These are phyloP conservation scores for Kwoniella dendrophila DNA, from an alignment of 768 basidiomycete species.

Conservation along the genomic window DNA sequence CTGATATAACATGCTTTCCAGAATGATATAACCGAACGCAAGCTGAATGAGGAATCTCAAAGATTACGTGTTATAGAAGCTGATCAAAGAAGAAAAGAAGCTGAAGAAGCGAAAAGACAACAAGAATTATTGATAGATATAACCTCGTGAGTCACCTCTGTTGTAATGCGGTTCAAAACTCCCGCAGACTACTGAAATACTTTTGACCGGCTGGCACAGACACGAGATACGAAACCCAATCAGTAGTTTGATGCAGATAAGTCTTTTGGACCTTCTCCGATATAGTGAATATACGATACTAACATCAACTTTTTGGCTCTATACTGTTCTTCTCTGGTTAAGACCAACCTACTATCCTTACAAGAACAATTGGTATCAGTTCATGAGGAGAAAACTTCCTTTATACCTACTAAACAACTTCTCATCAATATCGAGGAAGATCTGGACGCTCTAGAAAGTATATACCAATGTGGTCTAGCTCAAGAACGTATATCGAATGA, in stretches of 20 bases:
- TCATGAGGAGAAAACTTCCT: conserved; percentile 14
- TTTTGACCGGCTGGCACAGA: conserved; percentile 17
- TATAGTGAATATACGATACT: conserved; percentile 44
- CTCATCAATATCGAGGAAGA: conserved; percentile 51
- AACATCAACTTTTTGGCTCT: conserved; percentile 39
- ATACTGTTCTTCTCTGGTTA: conserved; percentile 55
- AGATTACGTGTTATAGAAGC: conserved; percentile 43
- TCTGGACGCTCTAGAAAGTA: conserved; percentile 56
- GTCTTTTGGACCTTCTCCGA: conserved; percentile 6
- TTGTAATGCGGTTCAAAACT: not conserved
- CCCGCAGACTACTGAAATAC: not conserved
- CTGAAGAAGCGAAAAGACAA: conserved; percentile 55
- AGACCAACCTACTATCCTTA: conserved; percentile 50
- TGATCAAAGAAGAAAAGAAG: conserved; percentile 47
- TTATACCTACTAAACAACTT: conserved; percentile 39
- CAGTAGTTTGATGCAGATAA: conserved; percentile 45
- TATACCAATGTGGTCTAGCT: conserved; percentile 56
- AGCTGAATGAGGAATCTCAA: conserved; percentile 51
- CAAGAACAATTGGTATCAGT: conserved; percentile 43
- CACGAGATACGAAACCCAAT: conserved; percentile 53
- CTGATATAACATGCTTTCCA: not conserved
- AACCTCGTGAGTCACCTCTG: conserved; percentile 56
- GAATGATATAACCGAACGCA: conserved; percentile 52
- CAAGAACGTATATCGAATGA: conserved; percentile 59
- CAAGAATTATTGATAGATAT: conserved; percentile 59